Evolutionary conservation across 75 land plant genomes (phyloP).

Genomic region (Pinus taeda): DNA sequence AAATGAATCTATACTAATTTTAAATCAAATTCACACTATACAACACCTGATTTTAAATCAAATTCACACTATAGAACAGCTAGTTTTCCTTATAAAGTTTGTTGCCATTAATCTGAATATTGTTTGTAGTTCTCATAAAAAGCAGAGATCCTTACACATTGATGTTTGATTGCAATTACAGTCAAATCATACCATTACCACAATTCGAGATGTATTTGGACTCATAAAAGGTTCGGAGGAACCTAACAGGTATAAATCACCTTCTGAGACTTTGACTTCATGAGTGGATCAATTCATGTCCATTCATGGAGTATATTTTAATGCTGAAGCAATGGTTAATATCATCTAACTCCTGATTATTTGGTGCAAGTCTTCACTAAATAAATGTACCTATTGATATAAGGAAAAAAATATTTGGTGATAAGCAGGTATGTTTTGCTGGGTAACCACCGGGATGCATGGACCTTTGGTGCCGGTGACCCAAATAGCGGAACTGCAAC

Average conservation of each 20-base stretch:
- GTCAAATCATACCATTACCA: constrained; percentile 54
- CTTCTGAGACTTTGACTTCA: background rate
- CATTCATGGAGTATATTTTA: no score
- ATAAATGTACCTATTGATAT: background rate
- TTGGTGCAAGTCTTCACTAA: no score
- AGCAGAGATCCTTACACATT: no score
- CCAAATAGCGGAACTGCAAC: constrained; percentile 71
- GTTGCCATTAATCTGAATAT: no score
- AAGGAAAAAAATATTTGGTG: background rate
- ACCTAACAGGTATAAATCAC: constrained; percentile 68
- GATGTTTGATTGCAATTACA: constrained; percentile 15
- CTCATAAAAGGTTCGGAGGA: constrained; percentile 75
- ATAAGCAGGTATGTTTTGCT: constrained; percentile 56
- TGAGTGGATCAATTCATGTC: background rate
- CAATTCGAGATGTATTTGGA: constrained; percentile 78
- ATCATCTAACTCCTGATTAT: no score
- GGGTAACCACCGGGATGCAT: constrained; percentile 76
- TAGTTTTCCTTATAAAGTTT: no score
- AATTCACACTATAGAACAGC: no score
- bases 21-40: no score
- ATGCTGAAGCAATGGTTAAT: no score
- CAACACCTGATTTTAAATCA: no score
- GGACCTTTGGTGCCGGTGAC: constrained; percentile 73
- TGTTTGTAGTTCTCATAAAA: no score
- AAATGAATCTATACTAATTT: no score